A percentile compares a stretch with the other conserved stretches of the same genome.
Evolutionary conservation across 1,139 yeast species (phyloP).

Genomic region (Hyphopichia pseudoburtonii): DNA sequence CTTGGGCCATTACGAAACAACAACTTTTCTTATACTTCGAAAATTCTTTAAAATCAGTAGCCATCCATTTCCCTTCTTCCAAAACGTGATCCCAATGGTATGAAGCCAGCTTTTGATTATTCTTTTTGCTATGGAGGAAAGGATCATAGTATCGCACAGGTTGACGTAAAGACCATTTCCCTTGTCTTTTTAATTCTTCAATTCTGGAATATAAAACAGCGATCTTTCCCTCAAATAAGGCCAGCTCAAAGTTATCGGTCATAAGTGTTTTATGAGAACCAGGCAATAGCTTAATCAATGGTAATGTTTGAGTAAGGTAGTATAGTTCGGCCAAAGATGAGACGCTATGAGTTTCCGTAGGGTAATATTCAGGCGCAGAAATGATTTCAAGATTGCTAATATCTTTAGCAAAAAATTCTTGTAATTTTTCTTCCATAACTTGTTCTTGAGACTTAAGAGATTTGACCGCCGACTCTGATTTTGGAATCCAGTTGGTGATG

Average conservation of each 20-base stretch:
- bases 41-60: slow-evolving; percentile 73
- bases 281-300: slow-evolving; percentile 76
- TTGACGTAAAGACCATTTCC: slow-evolving; percentile 90
- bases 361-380: slow-evolving; percentile 46
- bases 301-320: slow-evolving; percentile 84
- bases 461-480: slow-evolving; percentile 11
- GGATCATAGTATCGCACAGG: slow-evolving; percentile 76
- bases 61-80: slow-evolving; percentile 86
- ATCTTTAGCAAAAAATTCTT: slow-evolving; percentile 23
- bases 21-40: slow-evolving; percentile 67
- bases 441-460: slow-evolving; percentile 22
- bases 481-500: slow-evolving; percentile 3
- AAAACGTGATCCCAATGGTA: slow-evolving; percentile 74
- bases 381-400: slow-evolving; percentile 37
- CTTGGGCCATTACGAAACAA: slow-evolving; percentile 68
- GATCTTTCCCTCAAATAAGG: slow-evolving; percentile 88
- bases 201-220: slow-evolving; percentile 91
- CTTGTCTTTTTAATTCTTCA: slow-evolving; percentile 84
- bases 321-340: slow-evolving; percentile 82
- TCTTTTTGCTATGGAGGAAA: slow-evolving; percentile 32
- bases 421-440: slow-evolving; percentile 21
- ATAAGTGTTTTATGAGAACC: slow-evolving; percentile 83
- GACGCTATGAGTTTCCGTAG: slow-evolving; percentile 41
- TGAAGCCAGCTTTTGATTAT: slow-evolving; percentile 7
- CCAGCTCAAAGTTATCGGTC: slow-evolving; percentile 82